Conservation (phyloP, 108 stramenopile genomes). For the Nitzschia sp. region DNA sequence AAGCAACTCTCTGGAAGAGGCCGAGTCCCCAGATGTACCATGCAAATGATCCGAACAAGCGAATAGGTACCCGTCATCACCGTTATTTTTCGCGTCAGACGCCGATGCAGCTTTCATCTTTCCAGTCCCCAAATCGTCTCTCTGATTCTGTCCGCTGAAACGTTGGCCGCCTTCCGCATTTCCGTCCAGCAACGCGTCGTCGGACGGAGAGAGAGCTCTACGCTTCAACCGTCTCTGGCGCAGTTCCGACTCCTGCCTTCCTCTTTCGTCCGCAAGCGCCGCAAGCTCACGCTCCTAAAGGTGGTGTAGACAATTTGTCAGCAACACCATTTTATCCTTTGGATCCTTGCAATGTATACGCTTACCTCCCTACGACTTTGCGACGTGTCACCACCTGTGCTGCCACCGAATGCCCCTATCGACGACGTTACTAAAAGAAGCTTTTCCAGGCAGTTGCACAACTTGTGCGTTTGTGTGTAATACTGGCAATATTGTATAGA, state of each 20-base stretch:
- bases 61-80: neutral
- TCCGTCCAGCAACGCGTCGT: neutral
- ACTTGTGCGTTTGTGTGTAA: constrained; percentile 67
- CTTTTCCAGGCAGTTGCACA: constrained; percentile 70
- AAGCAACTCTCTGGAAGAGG: constrained; percentile 28
- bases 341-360: neutral
- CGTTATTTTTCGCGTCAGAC: neutral
- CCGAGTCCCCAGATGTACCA: neutral
- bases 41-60: neutral
- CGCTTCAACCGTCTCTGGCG: constrained; percentile 22
- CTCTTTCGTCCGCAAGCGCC: constrained; percentile 51
- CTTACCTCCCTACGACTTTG: constrained; percentile 39
- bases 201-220: constrained; percentile 17
- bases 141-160: neutral
- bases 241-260: constrained; percentile 32
- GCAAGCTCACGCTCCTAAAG: constrained; percentile 41
- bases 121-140: neutral
- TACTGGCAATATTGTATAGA: too few species aligned
- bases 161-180: neutral
- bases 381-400: constrained; percentile 46
- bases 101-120: neutral
- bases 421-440: constrained; percentile 53
- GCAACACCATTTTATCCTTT: neutral
- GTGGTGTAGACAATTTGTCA: neutral
- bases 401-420: constrained; percentile 51